phyloP scores from a whole-genome alignment of 257 asterid genomes.

The Nicotiana obtusifolia region DNA sequence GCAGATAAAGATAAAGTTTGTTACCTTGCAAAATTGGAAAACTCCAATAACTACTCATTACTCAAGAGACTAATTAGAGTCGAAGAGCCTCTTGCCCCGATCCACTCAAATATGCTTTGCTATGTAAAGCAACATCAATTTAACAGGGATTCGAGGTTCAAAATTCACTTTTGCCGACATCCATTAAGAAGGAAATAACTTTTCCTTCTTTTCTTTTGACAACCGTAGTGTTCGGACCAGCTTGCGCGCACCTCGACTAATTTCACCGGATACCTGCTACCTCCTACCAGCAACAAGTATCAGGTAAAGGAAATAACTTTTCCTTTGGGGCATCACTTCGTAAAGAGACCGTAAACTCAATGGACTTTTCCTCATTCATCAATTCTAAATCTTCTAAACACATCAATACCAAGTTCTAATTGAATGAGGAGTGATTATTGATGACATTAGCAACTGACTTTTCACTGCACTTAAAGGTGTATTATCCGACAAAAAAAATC shows the following conservation, averaged over 20 bases:
- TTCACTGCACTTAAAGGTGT: background rate
- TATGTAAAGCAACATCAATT: background rate
- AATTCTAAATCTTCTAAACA: background rate
- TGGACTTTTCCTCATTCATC: background rate
- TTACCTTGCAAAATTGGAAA: background rate
- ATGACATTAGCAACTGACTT: background rate
- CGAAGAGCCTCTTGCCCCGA: background rate
- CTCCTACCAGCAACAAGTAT: too few relatives aligned
- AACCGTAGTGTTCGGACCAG: too few relatives aligned
- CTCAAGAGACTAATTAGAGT: background rate
- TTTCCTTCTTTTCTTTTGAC: background rate
- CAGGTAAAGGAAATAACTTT: background rate
- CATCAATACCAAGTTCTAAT: background rate
- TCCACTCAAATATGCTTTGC: background rate
- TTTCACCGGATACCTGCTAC: too few relatives aligned
- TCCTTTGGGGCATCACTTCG: background rate
- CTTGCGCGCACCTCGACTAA: too few relatives aligned
- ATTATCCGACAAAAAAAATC: background rate
- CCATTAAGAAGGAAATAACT: background rate
- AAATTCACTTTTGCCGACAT: background rate
- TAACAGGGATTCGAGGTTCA: background rate
- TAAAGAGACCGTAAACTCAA: background rate
- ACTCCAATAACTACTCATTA: background rate
- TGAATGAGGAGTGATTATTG: background rate
- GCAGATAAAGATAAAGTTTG: background rate